Evolutionary conservation across 108 stramenopile species (phyloP).

Genomic region (Cyclostephanos tholiformis): DNA sequence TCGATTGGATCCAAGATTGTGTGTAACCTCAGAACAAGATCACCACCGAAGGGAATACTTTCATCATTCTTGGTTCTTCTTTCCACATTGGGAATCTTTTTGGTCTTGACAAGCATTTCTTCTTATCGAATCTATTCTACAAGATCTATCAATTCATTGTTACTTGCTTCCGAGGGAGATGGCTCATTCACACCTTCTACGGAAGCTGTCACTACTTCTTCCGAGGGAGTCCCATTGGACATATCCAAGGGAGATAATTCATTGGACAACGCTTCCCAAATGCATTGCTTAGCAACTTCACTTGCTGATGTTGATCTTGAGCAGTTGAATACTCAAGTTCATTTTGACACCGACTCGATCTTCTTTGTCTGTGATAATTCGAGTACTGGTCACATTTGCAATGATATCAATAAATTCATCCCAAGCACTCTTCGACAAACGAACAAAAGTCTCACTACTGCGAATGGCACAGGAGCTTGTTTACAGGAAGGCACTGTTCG

Average conservation of each 20-base stretch:
- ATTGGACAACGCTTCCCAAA: too few species aligned
- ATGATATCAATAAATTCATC: background rate
- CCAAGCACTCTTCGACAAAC: background rate
- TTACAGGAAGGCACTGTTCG: background rate
- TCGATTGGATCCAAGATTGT: too few species aligned
- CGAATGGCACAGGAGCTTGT: background rate
- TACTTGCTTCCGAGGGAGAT: background rate
- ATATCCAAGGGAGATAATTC: too few species aligned
- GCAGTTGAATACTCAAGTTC: background rate
- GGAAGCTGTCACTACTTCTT: background rate
- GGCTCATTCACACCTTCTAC: too few species aligned
- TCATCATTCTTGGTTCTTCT: background rate
- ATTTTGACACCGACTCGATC: background rate
- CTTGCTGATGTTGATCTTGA: background rate
- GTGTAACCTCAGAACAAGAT: too few species aligned
- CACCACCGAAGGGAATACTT: background rate
- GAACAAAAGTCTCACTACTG: background rate
- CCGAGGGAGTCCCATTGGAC: too few species aligned
- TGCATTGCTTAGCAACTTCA: background rate
- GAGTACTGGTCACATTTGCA: constrained; percentile 3
- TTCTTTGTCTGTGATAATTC: too few species aligned
- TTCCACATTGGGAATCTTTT: background rate
- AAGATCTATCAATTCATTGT: too few species aligned
- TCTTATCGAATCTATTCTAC: background rate
- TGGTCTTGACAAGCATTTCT: too few species aligned